A percentile compares a stretch with the other conserved stretches of the same genome.
These are phyloP conservation scores for Chrysanthemum makinoi DNA, from an alignment of 129 eudicot species.

Conservation along the genomic window DNA sequence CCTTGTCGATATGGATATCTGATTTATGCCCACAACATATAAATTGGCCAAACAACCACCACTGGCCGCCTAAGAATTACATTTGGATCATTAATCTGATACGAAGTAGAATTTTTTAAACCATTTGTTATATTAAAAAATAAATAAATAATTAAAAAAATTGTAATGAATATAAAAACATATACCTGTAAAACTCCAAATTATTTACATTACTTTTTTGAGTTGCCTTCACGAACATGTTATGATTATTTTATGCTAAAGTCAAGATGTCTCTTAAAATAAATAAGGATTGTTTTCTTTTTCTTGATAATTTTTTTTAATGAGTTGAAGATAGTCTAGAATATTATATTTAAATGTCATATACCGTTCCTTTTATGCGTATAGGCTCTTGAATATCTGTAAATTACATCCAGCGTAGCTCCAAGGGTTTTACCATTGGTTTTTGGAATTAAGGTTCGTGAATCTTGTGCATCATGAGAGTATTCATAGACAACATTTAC, in stretches of 20 bases:
- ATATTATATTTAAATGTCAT: conserved; percentile 1
- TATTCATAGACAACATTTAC: conserved; percentile 13
- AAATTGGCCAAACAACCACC: conserved; percentile 37
- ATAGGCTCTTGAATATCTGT: conserved; percentile 30
- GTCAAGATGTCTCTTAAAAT: no score
- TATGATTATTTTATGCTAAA: no score
- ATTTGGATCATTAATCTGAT: neutral
- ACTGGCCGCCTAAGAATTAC: conserved; percentile 20
- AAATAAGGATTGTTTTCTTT: no score
- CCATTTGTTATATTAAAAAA: neutral
- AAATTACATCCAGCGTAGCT: conserved; percentile 23
- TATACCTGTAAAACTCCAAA: conserved; percentile 37
- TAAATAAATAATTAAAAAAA: no score
- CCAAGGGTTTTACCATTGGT: conserved; percentile 4
- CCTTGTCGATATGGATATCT: conserved; percentile 33
- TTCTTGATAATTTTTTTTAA: no score
- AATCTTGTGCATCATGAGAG: neutral
- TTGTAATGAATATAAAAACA: neutral
- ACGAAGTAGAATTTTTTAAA: conserved; percentile 3
- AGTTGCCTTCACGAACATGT: no score
- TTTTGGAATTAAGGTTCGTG: neutral
- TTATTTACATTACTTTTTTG: no score
- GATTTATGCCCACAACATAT: conserved; percentile 35
- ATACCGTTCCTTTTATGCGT: conserved; percentile 42
- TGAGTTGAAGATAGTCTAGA: no score